Conservation (phyloP, 139 green algal genomes). For the Mesotaenium endlicherianum region DNA sequence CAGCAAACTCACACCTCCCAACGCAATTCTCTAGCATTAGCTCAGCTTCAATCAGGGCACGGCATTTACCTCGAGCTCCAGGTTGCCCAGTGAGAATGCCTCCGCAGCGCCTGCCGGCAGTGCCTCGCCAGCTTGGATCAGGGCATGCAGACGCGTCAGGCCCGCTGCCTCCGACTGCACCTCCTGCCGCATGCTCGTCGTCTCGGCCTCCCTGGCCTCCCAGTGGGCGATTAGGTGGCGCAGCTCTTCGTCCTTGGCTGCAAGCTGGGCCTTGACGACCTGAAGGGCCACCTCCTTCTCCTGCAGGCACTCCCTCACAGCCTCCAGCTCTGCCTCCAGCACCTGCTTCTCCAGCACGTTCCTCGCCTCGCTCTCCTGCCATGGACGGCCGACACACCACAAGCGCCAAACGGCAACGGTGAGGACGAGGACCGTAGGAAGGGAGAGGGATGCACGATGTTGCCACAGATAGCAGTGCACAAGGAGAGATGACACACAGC, state of each 20-base stretch:
- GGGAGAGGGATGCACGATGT: too few species aligned
- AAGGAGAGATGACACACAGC: too few species aligned
- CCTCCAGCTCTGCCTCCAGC: conserved; percentile 18
- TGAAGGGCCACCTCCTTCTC: conserved; percentile 34
- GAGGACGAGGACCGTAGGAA: too few species aligned
- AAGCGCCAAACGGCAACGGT: too few species aligned
- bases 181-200: background rate
- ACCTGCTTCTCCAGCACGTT: background rate
- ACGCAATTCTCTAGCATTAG: too few species aligned
- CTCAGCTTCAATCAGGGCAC: too few species aligned
- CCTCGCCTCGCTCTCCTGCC: conserved; percentile 17
- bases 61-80: conserved; percentile 22
- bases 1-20: too few species aligned
- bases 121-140: background rate
- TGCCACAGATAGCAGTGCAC: too few species aligned
- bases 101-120: background rate
- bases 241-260: conserved; percentile 28
- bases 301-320: conserved; percentile 13
- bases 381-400: too few species aligned
- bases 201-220: conserved; percentile 11
- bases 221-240: background rate
- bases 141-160: background rate
- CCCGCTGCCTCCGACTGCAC: conserved; percentile 15
- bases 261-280: background rate
- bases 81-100: background rate